Evolutionary conservation across 441 rosid species (phyloP).

Genomic region (Populus trichocarpa): DNA sequence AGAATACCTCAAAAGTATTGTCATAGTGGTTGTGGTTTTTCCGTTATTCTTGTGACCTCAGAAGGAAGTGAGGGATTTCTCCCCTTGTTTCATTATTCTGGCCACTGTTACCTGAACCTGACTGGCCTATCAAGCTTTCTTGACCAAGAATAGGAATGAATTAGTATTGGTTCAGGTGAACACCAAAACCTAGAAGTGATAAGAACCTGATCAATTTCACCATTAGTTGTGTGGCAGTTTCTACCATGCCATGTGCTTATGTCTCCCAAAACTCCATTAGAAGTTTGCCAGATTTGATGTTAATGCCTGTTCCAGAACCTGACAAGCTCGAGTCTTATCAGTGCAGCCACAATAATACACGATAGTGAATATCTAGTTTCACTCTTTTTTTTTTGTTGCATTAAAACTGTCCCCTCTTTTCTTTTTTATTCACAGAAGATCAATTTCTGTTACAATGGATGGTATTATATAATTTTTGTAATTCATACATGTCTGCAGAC

Average conservation of each 20-base stretch:
- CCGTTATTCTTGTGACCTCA: background rate
- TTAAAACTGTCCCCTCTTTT: background rate
- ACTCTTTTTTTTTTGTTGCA: background rate
- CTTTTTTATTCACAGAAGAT: background rate
- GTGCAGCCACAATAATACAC: background rate
- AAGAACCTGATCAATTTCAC: background rate
- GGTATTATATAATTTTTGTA: background rate
- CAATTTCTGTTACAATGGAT: background rate
- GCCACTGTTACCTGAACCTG: background rate
- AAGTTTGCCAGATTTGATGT: background rate
- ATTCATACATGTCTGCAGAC: constrained; percentile 42
- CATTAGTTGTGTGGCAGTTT: background rate
- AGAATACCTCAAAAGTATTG: background rate
- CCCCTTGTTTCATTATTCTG: too few relatives aligned
- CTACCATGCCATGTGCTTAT: background rate
- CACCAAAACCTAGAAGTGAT: background rate
- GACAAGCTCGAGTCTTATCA: background rate
- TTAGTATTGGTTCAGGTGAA: background rate
- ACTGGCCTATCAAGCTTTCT: background rate
- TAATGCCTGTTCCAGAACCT: background rate
- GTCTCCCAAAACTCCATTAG: background rate
- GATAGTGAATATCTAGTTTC: background rate
- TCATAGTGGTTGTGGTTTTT: background rate
- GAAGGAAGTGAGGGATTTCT: background rate
- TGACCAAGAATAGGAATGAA: background rate